These are phyloP conservation scores for Taphrina deformans DNA, from an alignment of 1,139 yeast species.

Conservation along the genomic window DNA sequence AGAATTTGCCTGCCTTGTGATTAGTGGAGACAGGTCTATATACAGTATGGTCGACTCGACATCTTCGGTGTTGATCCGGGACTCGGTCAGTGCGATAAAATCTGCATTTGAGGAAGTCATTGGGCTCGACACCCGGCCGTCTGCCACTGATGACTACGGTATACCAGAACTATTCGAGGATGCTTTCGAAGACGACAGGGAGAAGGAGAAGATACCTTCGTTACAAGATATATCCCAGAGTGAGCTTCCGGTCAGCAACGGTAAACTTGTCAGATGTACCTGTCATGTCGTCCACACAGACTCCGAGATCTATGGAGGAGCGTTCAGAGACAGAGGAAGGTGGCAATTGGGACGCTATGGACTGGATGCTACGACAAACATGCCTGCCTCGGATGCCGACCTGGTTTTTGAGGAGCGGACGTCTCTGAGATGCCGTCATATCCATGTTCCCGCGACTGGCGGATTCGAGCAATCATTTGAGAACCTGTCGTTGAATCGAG, in stretches of 20 bases:
- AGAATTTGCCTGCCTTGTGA: too few relatives aligned
- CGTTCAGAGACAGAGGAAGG: constrained; percentile 7
- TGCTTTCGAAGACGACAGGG: constrained; percentile 20
- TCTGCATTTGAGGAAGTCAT: constrained; percentile 14
- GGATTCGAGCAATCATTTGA: neutral
- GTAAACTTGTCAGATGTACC: constrained; percentile 4
- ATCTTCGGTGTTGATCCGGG: constrained; percentile 10
- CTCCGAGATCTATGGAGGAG: constrained; percentile 26
- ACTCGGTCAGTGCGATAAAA: constrained; percentile 2
- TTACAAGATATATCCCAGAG: neutral
- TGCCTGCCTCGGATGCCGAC: constrained; percentile 8
- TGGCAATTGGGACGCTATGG: constrained; percentile 33
- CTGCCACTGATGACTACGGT: constrained; percentile 26
- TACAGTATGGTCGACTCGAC: constrained; percentile 19
- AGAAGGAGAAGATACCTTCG: constrained; percentile 18
- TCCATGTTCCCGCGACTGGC: neutral
- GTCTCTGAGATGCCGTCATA: neutral
- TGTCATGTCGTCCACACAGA: constrained; percentile 29
- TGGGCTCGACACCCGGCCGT: neutral
- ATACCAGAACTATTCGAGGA: constrained; percentile 19
- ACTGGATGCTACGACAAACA: neutral
- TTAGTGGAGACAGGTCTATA: neutral
- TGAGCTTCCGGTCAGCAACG: neutral
- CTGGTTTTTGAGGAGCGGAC: constrained; percentile 22
- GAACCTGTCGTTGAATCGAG: neutral